Percentiles rank a stretch among this genome's conserved stretches.
Conservation (phyloP, 2,329 filamentous ascomycete species). For the Fusarium nurragi region DNA sequence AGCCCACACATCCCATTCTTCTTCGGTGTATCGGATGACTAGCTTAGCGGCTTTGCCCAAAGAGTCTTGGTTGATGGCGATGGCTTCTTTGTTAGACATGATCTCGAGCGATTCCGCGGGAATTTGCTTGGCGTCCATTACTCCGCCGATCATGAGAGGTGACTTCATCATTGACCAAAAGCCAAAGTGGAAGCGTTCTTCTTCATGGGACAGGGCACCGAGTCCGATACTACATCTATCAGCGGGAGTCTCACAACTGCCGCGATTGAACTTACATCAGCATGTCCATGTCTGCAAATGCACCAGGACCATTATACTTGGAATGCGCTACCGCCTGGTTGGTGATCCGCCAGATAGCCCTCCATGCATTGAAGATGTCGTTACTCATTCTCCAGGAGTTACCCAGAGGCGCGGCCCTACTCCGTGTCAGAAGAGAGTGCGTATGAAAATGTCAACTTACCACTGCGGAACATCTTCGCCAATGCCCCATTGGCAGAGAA, state of each 20-base stretch:
- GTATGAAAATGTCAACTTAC: conserved; percentile 15
- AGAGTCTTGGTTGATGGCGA: conserved; percentile 67
- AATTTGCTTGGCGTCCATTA: conserved; percentile 52
- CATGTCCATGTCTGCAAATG: conserved; percentile 64
- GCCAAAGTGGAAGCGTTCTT: conserved; percentile 63
- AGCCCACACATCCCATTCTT: conserved; percentile 62
- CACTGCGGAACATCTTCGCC: conserved; percentile 58
- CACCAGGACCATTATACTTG: conserved; percentile 55
- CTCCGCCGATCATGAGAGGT: conserved; percentile 59
- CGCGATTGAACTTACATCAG: conserved; percentile 49
- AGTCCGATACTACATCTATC: conserved; percentile 54
- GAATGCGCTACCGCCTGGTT: conserved; percentile 62
- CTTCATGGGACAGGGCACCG: conserved; percentile 53
- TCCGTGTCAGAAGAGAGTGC: background rate
- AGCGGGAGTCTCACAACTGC: fast-evolving
- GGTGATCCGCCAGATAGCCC: conserved; percentile 60
- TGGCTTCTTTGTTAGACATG: conserved; percentile 62
- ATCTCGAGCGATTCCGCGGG: conserved; percentile 53
- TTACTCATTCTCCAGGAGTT: conserved; percentile 63
- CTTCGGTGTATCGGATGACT: conserved; percentile 57
- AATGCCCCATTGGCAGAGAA: conserved; percentile 64
- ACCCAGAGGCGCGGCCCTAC: conserved; percentile 54
- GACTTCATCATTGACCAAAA: conserved; percentile 64
- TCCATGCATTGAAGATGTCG: conserved; percentile 63
- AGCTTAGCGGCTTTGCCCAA: conserved; percentile 62